These are phyloP conservation scores for Didymella pinodella DNA, from an alignment of 2,329 filamentous ascomycete genomes.

Conservation along the genomic window DNA sequence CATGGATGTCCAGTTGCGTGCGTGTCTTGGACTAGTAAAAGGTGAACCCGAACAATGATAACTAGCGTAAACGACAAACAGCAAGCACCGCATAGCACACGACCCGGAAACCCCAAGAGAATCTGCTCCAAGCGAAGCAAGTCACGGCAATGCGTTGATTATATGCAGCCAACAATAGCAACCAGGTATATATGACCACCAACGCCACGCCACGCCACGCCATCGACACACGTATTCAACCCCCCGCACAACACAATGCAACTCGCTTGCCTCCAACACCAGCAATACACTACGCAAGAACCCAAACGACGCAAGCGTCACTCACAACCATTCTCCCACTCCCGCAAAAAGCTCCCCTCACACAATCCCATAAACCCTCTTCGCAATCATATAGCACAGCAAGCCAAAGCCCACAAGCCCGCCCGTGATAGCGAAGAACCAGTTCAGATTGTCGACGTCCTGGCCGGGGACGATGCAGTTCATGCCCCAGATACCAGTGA, in stretches of 20 bases:
- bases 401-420: slow-evolving; percentile 81
- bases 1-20: not conserved
- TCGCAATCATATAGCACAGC: slow-evolving; percentile 80
- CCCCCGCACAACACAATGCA: not conserved
- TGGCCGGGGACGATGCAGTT: slow-evolving; percentile 92
- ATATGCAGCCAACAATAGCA: not conserved
- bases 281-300: no score
- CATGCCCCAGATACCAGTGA: slow-evolving; percentile 98
- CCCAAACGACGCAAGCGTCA: no score
- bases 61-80: no score
- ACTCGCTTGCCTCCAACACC: not conserved
- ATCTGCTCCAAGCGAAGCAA: not conserved
- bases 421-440: slow-evolving; percentile 69
- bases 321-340: no score
- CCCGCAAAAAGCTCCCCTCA: slow-evolving; percentile 10
- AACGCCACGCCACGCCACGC: slow-evolving; percentile 5
- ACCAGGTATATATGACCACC: not conserved
- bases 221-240: not conserved
- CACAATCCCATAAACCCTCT: slow-evolving; percentile 63
- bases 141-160: not conserved
- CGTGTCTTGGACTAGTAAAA: no score
- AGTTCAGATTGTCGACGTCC: slow-evolving; percentile 71
- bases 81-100: no score
- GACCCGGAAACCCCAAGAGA: no score
- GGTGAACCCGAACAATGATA: no score